Base-by-base conservation (phyloP, 805 yeast genomes). In the Candida saitoana region DNA sequence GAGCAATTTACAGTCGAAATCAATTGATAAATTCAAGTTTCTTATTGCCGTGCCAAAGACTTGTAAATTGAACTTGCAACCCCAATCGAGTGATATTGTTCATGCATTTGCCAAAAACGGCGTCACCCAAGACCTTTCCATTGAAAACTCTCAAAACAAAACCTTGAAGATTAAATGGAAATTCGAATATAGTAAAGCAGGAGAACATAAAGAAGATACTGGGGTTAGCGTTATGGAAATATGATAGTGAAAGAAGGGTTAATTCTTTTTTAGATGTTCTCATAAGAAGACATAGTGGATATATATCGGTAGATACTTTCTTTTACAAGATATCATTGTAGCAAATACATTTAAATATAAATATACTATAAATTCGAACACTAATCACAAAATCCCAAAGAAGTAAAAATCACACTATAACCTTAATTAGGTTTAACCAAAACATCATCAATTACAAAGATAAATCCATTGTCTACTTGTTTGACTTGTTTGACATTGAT, bases 81-180 rank as follows among this genome's bases (percentile, higher is more conserved):
- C 89, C 1, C 89, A 83, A 57, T 71, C 83, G 6, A 72, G 77
- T 40, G 78, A 75, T 42, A 54, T 59, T 22, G 53, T 86, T n/a
- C 68, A 70, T 43, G 73, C 77, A 2, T 69, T 68, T 41, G 68
- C 66, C 36, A 60, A 57, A 27, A 69, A 75, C 41, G 80, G 80
- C 5, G 67, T 84, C 14, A 60, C 67, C 3, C 93, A 86, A 60
- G 68, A 63, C 25, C 69, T 78, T 38, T 55, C 61, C 1, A 59
- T 62, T 27, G 72, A 67, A 39, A 69, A 63, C 49, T 52, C 62
- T 5, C 40, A 45, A 18, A 49, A 55, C 30, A 71, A 65, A 51
- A 59, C 57, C 18, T 64, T 84, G 50, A 86, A 84, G 60, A 70
- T 87, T 44, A 84, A 87, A 60, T 87, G 90, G 91, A 85, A 82